Conservation (phyloP, 2,329 filamentous ascomycete genomes). For the Mycosphaerella sp. region DNA sequence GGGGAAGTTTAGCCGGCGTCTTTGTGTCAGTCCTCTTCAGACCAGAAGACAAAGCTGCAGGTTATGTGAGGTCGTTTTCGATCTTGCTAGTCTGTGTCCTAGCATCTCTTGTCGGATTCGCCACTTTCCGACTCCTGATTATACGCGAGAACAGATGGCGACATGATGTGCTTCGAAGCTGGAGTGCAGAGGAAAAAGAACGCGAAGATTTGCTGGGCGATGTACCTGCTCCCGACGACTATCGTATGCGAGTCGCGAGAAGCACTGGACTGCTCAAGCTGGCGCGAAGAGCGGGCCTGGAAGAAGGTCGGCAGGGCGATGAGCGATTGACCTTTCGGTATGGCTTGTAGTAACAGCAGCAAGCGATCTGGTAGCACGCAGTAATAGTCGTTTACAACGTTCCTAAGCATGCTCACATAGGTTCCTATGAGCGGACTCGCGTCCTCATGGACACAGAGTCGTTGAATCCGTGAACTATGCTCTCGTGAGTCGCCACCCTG, state of each 20-base stretch:
- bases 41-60: conserved; percentile 36
- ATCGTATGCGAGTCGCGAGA: conserved; percentile 11
- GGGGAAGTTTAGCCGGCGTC: conserved; percentile 47
- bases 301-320: conserved; percentile 38
- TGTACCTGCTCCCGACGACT: conserved; percentile 25
- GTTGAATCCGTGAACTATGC: too few species aligned
- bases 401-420: too few species aligned
- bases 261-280: conserved; percentile 21
- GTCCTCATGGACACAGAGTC: too few species aligned
- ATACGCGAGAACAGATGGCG: conserved; percentile 37
- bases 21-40: conserved; percentile 41
- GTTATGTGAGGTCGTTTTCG: conserved; percentile 42
- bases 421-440: too few species aligned
- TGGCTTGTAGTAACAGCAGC: conserved; percentile 30
- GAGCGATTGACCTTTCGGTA: conserved; percentile 45
- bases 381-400: too few species aligned
- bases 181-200: conserved; percentile 37
- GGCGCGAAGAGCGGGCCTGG: conserved; percentile 32
- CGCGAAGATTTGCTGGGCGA: conserved; percentile 34
- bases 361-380: too few species aligned
- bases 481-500: too few species aligned
- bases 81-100: conserved; percentile 39
- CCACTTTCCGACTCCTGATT: conserved; percentile 36
- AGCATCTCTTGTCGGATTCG: conserved; percentile 38
- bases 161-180: conserved; percentile 25